A percentile compares a stretch with the other conserved stretches of the same genome.
These are phyloP conservation scores for Collybia sordida DNA, from an alignment of 768 basidiomycete genomes.

Conservation along the genomic window DNA sequence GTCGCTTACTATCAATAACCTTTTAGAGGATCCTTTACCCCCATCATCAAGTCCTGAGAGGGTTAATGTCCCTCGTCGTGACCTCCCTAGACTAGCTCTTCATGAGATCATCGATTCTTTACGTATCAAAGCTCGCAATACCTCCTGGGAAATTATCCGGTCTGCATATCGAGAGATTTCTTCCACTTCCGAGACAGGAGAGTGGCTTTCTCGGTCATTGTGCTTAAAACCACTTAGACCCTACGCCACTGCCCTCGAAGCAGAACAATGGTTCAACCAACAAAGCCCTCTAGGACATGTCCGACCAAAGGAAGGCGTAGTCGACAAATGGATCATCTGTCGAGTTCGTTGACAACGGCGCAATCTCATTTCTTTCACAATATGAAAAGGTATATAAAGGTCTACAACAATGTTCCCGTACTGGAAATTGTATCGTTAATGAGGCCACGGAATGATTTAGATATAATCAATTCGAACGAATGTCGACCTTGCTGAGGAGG, in stretches of 20 bases:
- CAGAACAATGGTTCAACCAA: constrained; percentile 55
- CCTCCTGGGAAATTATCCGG: constrained; percentile 60
- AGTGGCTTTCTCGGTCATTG: constrained; percentile 51
- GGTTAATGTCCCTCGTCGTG: no score
- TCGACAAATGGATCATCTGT: constrained; percentile 62
- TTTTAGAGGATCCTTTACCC: constrained; percentile 12
- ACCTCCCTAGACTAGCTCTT: constrained; percentile 40
- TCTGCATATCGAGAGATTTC: constrained; percentile 63
- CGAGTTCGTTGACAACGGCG: constrained; percentile 35
- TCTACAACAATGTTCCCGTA: constrained; percentile 1
- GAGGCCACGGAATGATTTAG: not conserved
- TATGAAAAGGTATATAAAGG: constrained; percentile 3
- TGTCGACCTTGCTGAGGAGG: constrained; percentile 63
- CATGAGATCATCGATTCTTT: constrained; percentile 43
- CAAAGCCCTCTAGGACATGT: constrained; percentile 45
- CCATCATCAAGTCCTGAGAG: constrained; percentile 8
- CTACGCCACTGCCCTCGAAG: constrained; percentile 21
- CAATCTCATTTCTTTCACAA: not conserved
- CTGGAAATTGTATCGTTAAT: not conserved
- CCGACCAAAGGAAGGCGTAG: constrained; percentile 53
- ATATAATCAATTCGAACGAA: constrained; percentile 23
- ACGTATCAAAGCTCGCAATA: constrained; percentile 48
- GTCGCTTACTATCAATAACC: constrained; percentile 15
- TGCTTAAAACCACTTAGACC: constrained; percentile 38
- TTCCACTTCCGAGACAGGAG: constrained; percentile 38